Evolutionary conservation across 352 stramenopile species (phyloP).

Genomic region (Phytopythium helicoides): DNA sequence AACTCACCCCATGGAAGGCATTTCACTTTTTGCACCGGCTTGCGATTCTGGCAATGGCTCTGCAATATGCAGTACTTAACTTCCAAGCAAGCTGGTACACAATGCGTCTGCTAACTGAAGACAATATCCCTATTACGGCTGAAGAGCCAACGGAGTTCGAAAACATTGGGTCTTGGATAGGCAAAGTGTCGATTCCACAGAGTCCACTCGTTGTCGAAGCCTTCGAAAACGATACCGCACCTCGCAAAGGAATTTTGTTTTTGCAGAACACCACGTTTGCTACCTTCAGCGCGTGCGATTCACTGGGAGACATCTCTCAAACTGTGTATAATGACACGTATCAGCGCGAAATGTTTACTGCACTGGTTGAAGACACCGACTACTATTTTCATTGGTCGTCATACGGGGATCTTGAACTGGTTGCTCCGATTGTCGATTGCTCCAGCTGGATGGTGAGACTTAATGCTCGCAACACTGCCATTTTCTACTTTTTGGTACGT

Average conservation of each 20-base stretch:
- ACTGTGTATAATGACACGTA: constrained; percentile 35
- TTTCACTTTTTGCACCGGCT: constrained; percentile 10
- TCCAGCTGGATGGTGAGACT: constrained; percentile 20
- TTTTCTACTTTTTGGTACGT: constrained; percentile 35
- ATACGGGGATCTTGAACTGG: constrained; percentile 36
- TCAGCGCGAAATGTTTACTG: constrained; percentile 21
- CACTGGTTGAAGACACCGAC: constrained; percentile 16
- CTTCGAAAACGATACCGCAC: constrained; percentile 23
- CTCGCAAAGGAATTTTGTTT: constrained; percentile 28
- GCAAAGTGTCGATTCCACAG: constrained; percentile 18
- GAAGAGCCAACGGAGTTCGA: constrained; percentile 8
- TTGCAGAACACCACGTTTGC: constrained; percentile 22
- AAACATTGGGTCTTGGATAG: constrained; percentile 32
- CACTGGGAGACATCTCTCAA: constrained; percentile 7
- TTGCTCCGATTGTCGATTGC: constrained; percentile 43
- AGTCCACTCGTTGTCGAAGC: constrained; percentile 26
- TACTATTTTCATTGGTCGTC: constrained; percentile 22
- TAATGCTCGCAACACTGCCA: constrained; percentile 10
- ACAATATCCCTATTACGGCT: constrained; percentile 13
- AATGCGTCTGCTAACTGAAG: constrained; percentile 14
- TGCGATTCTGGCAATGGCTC: constrained; percentile 14
- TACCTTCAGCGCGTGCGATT: constrained; percentile 19
- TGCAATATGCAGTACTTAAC: constrained; percentile 29
- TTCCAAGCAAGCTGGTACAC: constrained; percentile 21
- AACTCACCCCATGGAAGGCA: constrained; percentile 1